Conservation (phyloP, 1,284 basidiomycete species). For the Pterulicium gracile region DNA sequence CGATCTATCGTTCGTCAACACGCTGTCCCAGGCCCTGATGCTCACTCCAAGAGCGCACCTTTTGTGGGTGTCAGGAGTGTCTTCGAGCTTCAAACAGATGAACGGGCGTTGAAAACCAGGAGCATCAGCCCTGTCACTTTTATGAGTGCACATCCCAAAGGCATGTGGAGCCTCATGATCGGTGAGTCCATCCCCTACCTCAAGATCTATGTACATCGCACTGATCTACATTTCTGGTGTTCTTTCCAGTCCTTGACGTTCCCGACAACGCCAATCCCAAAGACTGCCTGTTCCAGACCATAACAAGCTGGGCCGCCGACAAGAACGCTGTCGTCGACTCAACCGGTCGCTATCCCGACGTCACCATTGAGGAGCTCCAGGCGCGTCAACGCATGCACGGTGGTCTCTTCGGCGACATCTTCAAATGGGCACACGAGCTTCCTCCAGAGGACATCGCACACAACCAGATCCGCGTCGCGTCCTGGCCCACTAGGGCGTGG, state of each 20-base stretch:
- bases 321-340: neutral
- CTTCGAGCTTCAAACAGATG: neutral
- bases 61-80: neutral
- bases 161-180: neutral
- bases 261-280: neutral
- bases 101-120: neutral
- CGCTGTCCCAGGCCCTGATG: neutral
- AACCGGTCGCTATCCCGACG: neutral
- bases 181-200: neutral
- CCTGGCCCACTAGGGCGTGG: neutral
- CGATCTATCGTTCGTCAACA: neutral
- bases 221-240: neutral
- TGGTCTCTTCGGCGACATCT: neutral
- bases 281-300: neutral
- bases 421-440: neutral
- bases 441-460: neutral
- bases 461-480: neutral
- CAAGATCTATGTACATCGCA: too few species aligned
- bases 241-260: neutral
- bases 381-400: neutral
- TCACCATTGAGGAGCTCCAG: neutral
- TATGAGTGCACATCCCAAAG: neutral
- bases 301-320: neutral
- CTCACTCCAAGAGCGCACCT: neutral
- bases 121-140: neutral